phyloP scores from a whole-genome alignment of 768 basidiomycete species.

The Thelephora ganbajun region DNA sequence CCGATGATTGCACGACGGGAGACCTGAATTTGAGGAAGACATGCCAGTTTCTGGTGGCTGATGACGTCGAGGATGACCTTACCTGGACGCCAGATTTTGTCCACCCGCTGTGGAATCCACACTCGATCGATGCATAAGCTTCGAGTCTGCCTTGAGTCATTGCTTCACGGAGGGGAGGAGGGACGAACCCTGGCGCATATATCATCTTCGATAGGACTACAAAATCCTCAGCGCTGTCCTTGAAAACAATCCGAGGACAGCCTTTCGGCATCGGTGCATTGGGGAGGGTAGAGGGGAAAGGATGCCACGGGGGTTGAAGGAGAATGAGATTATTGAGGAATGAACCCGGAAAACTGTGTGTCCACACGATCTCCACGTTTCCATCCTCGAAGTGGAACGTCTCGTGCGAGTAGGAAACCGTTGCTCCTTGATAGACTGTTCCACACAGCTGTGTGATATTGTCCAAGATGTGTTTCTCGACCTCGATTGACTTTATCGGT shows the following conservation, averaged over 20 bases:
- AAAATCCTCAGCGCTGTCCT: not conserved
- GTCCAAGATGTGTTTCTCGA: too few species aligned
- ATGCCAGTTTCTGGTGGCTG: too few species aligned
- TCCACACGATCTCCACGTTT: not conserved
- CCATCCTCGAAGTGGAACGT: not conserved
- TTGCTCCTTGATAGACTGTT: slow-evolving; percentile 23
- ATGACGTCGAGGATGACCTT: too few species aligned
- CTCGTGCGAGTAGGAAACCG: not conserved
- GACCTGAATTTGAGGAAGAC: too few species aligned
- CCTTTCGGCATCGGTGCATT: not conserved
- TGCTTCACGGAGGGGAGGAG: slow-evolving; percentile 31
- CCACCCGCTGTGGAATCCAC: slow-evolving; percentile 39
- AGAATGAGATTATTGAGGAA: not conserved
- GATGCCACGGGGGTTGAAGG: not conserved
- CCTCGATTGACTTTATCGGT: slow-evolving; percentile 25
- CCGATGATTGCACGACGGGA: too few species aligned
- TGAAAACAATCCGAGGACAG: not conserved
- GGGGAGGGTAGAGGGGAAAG: not conserved
- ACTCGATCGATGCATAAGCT: slow-evolving; percentile 9
- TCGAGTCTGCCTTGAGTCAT: slow-evolving; percentile 53
- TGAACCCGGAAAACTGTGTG: not conserved
- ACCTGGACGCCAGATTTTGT: not conserved
- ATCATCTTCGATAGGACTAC: not conserved
- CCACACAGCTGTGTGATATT: slow-evolving; percentile 54
- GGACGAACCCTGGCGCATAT: not conserved